Evolutionary conservation across 1,139 yeast species (phyloP), one percentile per base, ranked within the genome.

Genomic region (Yamadazyma diospyri): DNA sequence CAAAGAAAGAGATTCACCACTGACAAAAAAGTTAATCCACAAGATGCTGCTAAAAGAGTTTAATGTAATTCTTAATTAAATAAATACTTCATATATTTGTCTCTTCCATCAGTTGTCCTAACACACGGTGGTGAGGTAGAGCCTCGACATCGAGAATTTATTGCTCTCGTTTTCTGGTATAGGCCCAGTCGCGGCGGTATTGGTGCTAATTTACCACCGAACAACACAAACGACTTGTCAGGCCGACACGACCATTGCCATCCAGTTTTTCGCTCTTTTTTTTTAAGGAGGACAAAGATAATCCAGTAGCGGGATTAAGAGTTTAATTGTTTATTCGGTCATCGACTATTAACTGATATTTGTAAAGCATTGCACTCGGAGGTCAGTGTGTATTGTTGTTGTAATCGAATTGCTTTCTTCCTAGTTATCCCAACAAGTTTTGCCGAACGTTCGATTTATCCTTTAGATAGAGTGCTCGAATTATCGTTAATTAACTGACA

Each of bases 1-100:
- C 92, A 82, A 67, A 89, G 99, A 76, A 95, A 84, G 76, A 89
- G 97, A 78, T 92, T 84, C 88, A 85, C 81, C 87, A 79, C 80
- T 64, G 95, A 84, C 67, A 89, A 83, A 83, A 89, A 83, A 76
- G 94, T 92, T 64, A 81, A 87, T 74, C 97, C 98, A 64, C 82
- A 82, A 62, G 95, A 85, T 60, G 97, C 97, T 70, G 97, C 98
- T 68, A 87, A 87, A 81, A 88, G 84, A 73, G 94, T 89, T 37
- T 45, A 45, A 18, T 20, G n/a, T 30, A 29, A 9, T 22, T 21
- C 20, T 15, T 22, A 26, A 24, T 24, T 27, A 11, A 18, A 27
- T 27, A 27, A 27, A 20, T 18, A 27, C 19, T 27, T 27, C 29
- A 27, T 18, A 26, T 26, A 12, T 18, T 9, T 18, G 20, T 18